Evolutionary conservation across 768 basidiomycete species (phyloP), one percentile per base, ranked within the genome.

Genomic region (Lentinula raphanica): DNA sequence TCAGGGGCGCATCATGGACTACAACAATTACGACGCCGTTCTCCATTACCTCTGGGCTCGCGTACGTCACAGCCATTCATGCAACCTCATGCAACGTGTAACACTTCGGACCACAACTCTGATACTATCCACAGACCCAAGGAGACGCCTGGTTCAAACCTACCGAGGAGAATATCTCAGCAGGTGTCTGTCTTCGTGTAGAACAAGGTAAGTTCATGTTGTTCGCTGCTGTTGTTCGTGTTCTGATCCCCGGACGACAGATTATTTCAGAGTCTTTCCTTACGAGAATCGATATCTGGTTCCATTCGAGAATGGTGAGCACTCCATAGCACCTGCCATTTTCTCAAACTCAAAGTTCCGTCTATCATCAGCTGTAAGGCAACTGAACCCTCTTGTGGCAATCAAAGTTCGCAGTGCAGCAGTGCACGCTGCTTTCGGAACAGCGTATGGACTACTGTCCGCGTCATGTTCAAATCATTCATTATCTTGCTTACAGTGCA

Each of bases 141-240:
- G 84, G 86, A 2, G 88, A 90, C 59, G 86, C 90, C 7, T 92
- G 90, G 90, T 91, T 92, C 71, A 92, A 90, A 65, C 89, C 89
- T 3, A 83, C 88, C 0, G 87, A 90, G 64, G 90, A 92, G 71
- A 91, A 90, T 65, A 74, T 90, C 53, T 83, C 87, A 58, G 87
- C 86, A 0, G 90, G 90, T 48, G 88, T 92, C 61, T 91, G 88
- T 66, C 70, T 92, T 23, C 79, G 90, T 42, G 81, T 89, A 23
- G 80, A 85, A 53, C 75, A 81, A 11, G 84, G 85, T 31, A 31
- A 27, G 17, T 3, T 8, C 5, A 1, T 25, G 11, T 5, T 15
- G 9, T 12, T 23, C 23, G 4, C 25, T 29, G 4, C 9, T 42
- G n/a, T 42, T 0, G 15, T 40, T 3, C 3, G 5, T 9, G 3